Evolutionary conservation across 148 eudicot species (phyloP).

Genomic region (Persicaria tinctoria): DNA sequence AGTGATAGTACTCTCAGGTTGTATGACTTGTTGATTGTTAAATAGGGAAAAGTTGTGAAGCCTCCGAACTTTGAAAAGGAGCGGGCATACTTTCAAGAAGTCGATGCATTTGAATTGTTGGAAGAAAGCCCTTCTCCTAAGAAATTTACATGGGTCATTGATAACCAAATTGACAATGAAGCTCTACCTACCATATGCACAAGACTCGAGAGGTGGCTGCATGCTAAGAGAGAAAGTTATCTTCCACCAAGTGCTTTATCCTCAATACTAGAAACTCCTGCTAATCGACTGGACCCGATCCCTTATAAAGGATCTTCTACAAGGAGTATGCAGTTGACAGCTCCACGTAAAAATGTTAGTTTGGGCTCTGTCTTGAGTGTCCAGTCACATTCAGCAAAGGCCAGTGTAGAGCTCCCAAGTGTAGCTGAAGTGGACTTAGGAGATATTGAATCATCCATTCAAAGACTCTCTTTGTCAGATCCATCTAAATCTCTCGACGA

Average conservation of each 20-base stretch:
- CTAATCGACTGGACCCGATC: conserved; percentile 27
- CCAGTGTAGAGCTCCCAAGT: conserved; percentile 13
- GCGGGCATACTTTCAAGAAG: conserved; percentile 79
- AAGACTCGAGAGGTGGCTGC: conserved; percentile 68
- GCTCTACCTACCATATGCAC: conserved; percentile 52
- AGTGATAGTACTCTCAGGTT: not conserved
- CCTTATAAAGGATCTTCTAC: conserved; percentile 17
- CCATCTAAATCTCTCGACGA: conserved; percentile 34
- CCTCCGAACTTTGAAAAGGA: conserved; percentile 71
- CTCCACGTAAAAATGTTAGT: conserved; percentile 18
- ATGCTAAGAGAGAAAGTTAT: conserved; percentile 39
- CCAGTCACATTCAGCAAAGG: conserved; percentile 19
- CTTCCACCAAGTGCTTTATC: conserved; percentile 51
- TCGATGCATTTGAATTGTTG: conserved; percentile 76
- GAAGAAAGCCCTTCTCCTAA: conserved; percentile 97
- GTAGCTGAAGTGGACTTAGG: conserved; percentile 37
- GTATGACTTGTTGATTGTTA: not conserved
- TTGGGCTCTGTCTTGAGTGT: conserved; percentile 22
- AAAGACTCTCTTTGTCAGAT: conserved; percentile 58
- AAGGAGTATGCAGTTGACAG: conserved; percentile 26
- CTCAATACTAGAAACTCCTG: conserved; percentile 67
- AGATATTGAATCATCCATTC: conserved; percentile 51
- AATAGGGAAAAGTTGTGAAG: conserved; percentile 47
- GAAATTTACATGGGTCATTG: conserved; percentile 64
- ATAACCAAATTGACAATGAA: conserved; percentile 28